Conservation (phyloP, 306 rosid genomes). For the Vachellia collinsii region DNA sequence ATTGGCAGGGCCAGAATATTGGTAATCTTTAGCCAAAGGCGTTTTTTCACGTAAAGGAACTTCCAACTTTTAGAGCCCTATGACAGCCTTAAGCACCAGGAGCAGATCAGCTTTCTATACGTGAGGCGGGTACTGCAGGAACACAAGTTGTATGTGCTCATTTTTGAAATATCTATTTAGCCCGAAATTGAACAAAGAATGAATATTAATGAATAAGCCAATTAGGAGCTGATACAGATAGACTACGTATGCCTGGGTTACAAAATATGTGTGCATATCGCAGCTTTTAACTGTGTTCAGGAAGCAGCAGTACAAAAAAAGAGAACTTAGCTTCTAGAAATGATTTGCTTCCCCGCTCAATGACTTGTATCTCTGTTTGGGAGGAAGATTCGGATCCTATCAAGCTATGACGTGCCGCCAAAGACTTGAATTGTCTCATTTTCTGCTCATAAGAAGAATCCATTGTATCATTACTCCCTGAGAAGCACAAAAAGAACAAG, state of each 20-base stretch:
- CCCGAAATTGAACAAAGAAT: conserved; percentile 13
- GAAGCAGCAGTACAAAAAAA: background rate
- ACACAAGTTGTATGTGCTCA: background rate
- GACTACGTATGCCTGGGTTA: background rate
- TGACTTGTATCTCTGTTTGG: background rate
- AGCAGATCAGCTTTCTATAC: background rate
- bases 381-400: conserved; percentile 36
- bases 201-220: background rate
- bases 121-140: background rate
- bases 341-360: background rate
- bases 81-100: background rate
- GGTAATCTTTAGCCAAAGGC: background rate
- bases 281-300: background rate
- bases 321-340: background rate
- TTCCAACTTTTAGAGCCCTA: background rate
- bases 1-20: background rate
- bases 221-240: background rate
- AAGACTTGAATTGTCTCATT: conserved; percentile 37
- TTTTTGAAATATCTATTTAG: background rate
- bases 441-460: background rate
- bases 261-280: background rate
- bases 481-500: background rate
- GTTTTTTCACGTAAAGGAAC: background rate
- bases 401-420: conserved; percentile 42
- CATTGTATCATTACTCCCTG: conserved; percentile 26